phyloP scores from a whole-genome alignment of 805 yeast species.

The Spathaspora sp. region DNA sequence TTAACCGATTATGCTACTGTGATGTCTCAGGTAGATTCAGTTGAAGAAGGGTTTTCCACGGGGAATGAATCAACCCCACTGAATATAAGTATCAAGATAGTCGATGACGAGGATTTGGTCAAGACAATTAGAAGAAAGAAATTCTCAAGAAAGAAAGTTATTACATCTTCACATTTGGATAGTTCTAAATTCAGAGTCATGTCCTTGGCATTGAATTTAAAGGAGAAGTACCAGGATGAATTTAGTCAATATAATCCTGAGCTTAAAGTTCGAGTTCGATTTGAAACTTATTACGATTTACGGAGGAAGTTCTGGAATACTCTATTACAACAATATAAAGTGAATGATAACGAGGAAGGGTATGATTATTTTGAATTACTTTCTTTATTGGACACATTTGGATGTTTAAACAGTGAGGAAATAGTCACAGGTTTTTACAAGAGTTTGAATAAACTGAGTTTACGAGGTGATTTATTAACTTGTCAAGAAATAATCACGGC shows the following conservation, averaged over 20 bases:
- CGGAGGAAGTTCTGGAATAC: constrained; percentile 69
- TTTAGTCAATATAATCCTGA: constrained; percentile 44
- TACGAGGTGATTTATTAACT: constrained; percentile 52
- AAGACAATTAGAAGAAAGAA: constrained; percentile 22
- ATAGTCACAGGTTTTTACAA: constrained; percentile 55
- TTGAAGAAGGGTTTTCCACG: constrained; percentile 6
- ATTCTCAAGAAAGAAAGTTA: constrained; percentile 24
- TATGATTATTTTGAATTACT: constrained; percentile 60
- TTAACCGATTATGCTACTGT: constrained; percentile 37
- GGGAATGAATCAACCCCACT: constrained; percentile 4
- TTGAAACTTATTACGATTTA: constrained; percentile 60
- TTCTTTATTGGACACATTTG: constrained; percentile 62
- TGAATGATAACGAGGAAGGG: constrained; percentile 24
- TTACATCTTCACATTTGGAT: constrained; percentile 23
- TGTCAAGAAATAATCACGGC: constrained; percentile 44
- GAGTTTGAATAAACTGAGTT: constrained; percentile 39
- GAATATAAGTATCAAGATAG: constrained; percentile 6
- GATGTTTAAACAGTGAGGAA: constrained; percentile 48
- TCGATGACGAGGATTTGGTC: constrained; percentile 8
- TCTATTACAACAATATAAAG: constrained; percentile 52
- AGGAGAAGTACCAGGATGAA: constrained; percentile 21
- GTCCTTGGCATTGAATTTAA: constrained; percentile 29
- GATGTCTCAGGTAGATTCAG: background rate
- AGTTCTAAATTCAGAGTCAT: constrained; percentile 41
- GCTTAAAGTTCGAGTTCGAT: constrained; percentile 58